These are phyloP conservation scores for Globisporangium echinulatum DNA, from an alignment of 352 stramenopile genomes.

Conservation along the genomic window DNA sequence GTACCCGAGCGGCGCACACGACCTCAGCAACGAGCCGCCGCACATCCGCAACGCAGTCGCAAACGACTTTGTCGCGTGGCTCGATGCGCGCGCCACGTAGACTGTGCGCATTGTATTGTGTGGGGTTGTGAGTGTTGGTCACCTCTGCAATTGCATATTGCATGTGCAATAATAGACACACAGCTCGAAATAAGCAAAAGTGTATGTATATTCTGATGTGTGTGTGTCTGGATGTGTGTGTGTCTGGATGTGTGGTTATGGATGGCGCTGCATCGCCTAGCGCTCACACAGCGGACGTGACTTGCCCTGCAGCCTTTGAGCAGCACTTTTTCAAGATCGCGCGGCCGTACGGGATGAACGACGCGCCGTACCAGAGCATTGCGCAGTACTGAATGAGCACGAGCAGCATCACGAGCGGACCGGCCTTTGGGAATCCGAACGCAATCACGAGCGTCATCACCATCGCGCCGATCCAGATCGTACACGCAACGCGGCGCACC, in stretches of 20 bases:
- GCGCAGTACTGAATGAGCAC: constrained; percentile 74
- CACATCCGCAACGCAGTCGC: constrained; percentile 56
- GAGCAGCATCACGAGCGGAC: constrained; percentile 57
- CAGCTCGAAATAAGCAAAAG: background rate
- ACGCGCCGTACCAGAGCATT: constrained; percentile 83
- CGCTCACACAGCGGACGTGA: constrained; percentile 22
- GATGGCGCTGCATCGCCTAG: too few relatives aligned
- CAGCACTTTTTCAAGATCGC: constrained; percentile 72
- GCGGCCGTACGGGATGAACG: constrained; percentile 74
- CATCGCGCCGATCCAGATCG: constrained; percentile 77
- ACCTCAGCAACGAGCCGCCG: constrained; percentile 69
- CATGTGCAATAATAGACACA: too few relatives aligned
- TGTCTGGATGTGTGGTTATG: too few relatives aligned
- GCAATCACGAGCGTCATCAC: constrained; percentile 64
- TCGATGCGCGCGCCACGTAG: constrained; percentile 32
- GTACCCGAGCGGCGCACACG: constrained; percentile 53
- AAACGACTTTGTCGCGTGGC: constrained; percentile 65
- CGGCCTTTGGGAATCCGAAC: constrained; percentile 62
- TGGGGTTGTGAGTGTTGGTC: too few relatives aligned
- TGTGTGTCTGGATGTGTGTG: too few relatives aligned
- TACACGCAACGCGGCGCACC: constrained; percentile 71
- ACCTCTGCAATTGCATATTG: too few relatives aligned
- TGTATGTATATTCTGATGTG: background rate
- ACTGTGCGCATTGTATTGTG: constrained; percentile 4
- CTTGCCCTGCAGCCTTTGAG: constrained; percentile 44